These are phyloP conservation scores for Chenopodium suecicum DNA, from an alignment of 148 eudicot genomes.

Conservation along the genomic window DNA sequence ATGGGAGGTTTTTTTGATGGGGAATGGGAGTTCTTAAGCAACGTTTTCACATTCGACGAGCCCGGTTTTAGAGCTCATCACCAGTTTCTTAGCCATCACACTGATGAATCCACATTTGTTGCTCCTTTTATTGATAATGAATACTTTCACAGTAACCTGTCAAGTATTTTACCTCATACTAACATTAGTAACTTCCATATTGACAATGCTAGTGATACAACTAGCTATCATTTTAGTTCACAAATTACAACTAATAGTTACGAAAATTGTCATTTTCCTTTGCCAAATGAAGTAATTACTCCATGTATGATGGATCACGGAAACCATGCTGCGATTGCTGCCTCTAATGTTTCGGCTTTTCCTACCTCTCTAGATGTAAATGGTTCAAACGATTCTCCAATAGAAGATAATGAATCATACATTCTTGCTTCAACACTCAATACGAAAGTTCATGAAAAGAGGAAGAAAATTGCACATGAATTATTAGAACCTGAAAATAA, in stretches of 20 bases:
- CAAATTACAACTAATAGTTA: neutral
- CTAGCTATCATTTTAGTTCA: slow-evolving; percentile 3
- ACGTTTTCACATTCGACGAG: slow-evolving; percentile 36
- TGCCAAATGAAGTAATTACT: slow-evolving; percentile 7
- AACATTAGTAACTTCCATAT: neutral
- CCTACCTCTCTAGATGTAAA: neutral
- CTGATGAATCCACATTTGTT: neutral
- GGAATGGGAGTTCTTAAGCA: slow-evolving; percentile 51
- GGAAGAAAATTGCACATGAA: slow-evolving; percentile 31
- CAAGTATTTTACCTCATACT: neutral
- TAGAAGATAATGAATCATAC: slow-evolving; percentile 7
- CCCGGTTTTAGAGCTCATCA: slow-evolving; percentile 29
- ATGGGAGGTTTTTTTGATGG: slow-evolving; percentile 40
- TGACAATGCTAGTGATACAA: neutral
- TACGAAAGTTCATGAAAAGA: slow-evolving; percentile 27
- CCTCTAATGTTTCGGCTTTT: neutral
- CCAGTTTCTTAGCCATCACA: slow-evolving; percentile 9
- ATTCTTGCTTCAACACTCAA: neutral
- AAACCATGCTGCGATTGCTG: neutral
- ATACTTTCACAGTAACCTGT: neutral
- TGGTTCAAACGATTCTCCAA: neutral
- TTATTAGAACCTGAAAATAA: neutral
- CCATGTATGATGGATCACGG: neutral
- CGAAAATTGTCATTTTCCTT: neutral
- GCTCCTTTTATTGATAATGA: neutral